Evolutionary conservation across 2,329 filamentous ascomycete genomes (phyloP).

Genomic region (Cladophialophora exuberans): DNA sequence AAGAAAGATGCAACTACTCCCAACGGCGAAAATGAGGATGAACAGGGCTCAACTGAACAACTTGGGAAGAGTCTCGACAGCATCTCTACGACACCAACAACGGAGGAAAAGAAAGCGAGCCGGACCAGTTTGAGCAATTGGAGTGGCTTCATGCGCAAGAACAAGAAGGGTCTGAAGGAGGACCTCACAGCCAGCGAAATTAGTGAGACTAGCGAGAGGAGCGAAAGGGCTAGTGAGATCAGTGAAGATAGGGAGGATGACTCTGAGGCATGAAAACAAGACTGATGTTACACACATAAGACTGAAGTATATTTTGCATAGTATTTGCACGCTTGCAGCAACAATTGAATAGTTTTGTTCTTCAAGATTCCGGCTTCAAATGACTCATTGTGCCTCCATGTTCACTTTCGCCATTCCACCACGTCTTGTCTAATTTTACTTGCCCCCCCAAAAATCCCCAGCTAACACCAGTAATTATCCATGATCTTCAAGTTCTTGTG

Average conservation of each 20-base stretch:
- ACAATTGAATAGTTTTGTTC: background rate
- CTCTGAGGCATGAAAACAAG: slow-evolving; percentile 35
- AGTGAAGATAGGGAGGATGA: slow-evolving; percentile 46
- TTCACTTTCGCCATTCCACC: background rate
- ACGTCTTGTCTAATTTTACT: background rate
- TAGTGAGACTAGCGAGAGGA: slow-evolving; percentile 49
- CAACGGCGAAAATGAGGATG: slow-evolving; percentile 49
- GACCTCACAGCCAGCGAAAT: slow-evolving; percentile 34
- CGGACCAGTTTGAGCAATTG: slow-evolving; percentile 49
- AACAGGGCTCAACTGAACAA: slow-evolving; percentile 40
- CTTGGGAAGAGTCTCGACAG: slow-evolving; percentile 35
- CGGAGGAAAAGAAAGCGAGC: slow-evolving; percentile 47
- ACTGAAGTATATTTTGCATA: too few species aligned
- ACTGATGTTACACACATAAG: background rate
- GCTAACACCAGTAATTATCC: too few species aligned
- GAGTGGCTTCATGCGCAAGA: slow-evolving; percentile 51
- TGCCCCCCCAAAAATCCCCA: too few species aligned
- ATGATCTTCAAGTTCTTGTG: too few species aligned
- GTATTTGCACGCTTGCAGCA: too few species aligned
- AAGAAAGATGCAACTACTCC: slow-evolving; percentile 48
- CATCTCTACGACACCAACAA: slow-evolving; percentile 30
- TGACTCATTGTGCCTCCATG: background rate
- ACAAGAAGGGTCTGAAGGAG: slow-evolving; percentile 31
- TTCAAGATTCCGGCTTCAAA: background rate
- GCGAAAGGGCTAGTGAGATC: slow-evolving; percentile 46